These are phyloP conservation scores for Rhizoclosmatium globosum DNA, from an alignment of 192 early-diverging fungal species.

Conservation along the genomic window DNA sequence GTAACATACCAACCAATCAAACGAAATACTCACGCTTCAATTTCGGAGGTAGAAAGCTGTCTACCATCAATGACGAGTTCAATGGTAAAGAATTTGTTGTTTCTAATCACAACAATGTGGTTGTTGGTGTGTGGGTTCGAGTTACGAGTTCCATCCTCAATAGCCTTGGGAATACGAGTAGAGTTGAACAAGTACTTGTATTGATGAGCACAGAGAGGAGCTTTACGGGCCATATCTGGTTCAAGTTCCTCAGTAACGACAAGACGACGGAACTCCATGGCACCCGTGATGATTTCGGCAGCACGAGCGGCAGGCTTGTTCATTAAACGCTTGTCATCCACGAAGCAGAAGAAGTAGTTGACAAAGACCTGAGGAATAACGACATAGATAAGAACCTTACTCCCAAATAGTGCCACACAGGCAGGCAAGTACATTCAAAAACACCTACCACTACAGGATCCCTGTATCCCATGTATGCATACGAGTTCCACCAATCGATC, in stretches of 20 bases:
- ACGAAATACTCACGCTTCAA: slow-evolving; percentile 67
- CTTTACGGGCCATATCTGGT: slow-evolving; percentile 81
- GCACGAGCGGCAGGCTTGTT: slow-evolving; percentile 83
- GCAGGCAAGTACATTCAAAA: background rate
- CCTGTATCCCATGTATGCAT: slow-evolving; percentile 75
- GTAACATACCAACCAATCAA: background rate
- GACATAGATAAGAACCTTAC: background rate
- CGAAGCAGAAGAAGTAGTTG: slow-evolving; percentile 94
- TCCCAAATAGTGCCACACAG: background rate
- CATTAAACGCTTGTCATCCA: slow-evolving; percentile 83
- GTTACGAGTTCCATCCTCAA: slow-evolving; percentile 78
- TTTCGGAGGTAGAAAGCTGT: slow-evolving; percentile 82
- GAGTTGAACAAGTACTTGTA: slow-evolving; percentile 98
- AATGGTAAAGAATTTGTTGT: slow-evolving; percentile 89
- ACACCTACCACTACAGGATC: slow-evolving; percentile 86
- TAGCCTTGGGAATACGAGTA: slow-evolving; percentile 86
- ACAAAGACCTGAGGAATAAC: slow-evolving; percentile 70
- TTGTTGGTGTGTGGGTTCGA: slow-evolving; percentile 79
- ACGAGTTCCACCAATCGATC: slow-evolving; percentile 99
- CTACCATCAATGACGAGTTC: slow-evolving; percentile 78
- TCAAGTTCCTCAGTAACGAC: slow-evolving; percentile 79
- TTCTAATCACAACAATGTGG: slow-evolving; percentile 86
- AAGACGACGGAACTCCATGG: slow-evolving; percentile 84
- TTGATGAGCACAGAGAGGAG: slow-evolving; percentile 86
- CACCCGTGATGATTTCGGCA: slow-evolving; percentile 88